These are phyloP conservation scores for Brassica incana DNA, from an alignment of 345 rosid genomes.

Conservation along the genomic window DNA sequence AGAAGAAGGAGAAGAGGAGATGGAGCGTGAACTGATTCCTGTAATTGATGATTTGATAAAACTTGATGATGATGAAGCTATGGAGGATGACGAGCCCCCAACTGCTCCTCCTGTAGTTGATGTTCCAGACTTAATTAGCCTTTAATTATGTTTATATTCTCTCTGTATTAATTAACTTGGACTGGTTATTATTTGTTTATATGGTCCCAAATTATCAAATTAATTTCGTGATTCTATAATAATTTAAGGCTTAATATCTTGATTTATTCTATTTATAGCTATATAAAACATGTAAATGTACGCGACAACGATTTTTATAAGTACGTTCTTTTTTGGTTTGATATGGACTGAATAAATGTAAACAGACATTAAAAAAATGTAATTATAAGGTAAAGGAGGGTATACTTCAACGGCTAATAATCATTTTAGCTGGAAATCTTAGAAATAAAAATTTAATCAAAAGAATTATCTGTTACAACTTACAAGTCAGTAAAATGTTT, in stretches of 20 bases:
- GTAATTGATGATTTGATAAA: conserved; percentile 22
- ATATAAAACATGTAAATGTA: no score
- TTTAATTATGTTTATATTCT: conserved; percentile 11
- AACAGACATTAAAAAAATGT: no score
- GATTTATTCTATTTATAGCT: no score
- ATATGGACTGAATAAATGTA: no score
- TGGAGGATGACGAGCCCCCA: not conserved
- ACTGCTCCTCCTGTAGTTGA: conserved; percentile 3
- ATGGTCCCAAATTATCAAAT: not conserved
- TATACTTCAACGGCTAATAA: no score
- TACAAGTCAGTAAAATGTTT: not conserved
- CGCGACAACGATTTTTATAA: no score
- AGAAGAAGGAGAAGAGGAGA: not conserved
- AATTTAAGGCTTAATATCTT: no score
- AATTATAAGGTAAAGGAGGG: no score
- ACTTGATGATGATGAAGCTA: not conserved
- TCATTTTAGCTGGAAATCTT: not conserved
- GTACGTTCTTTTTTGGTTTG: no score
- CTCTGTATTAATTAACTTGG: not conserved
- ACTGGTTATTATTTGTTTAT: not conserved
- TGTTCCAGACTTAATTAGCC: conserved; percentile 40
- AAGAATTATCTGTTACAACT: not conserved
- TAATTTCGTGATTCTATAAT: not conserved
- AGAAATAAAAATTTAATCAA: not conserved
- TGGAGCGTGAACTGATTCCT: not conserved